Evolutionary conservation across 2,329 filamentous ascomycete genomes (phyloP).

Genomic region (Clarireedia hainanense): DNA sequence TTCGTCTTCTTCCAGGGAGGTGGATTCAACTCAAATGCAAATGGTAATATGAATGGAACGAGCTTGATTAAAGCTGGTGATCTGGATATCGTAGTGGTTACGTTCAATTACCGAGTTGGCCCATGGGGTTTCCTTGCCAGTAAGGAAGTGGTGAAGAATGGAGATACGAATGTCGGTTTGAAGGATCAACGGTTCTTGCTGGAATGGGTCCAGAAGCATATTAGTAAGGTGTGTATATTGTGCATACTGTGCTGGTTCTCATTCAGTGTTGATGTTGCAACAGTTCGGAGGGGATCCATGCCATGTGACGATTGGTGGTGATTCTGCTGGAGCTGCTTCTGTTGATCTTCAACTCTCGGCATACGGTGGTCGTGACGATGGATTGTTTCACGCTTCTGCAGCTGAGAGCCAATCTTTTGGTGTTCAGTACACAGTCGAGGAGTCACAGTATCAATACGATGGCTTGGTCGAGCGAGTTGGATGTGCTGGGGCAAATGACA

Average conservation of each 20-base stretch:
- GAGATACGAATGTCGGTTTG: conserved; percentile 60
- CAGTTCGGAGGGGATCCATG: conserved; percentile 62
- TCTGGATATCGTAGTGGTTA: conserved; percentile 59
- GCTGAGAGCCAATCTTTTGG: conserved; percentile 46
- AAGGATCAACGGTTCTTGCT: conserved; percentile 62
- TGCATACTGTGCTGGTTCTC: not conserved
- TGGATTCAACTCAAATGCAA: conserved; percentile 45
- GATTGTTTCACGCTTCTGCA: conserved; percentile 43
- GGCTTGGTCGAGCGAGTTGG: conserved; percentile 38
- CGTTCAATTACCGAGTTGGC: conserved; percentile 70
- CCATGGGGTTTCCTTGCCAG: conserved; percentile 64
- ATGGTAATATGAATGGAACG: conserved; percentile 49
- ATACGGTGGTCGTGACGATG: conserved; percentile 40
- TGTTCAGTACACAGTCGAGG: conserved; percentile 36
- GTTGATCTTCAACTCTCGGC: conserved; percentile 57
- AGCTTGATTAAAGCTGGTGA: conserved; percentile 52
- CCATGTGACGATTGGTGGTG: conserved; percentile 62
- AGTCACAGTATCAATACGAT: conserved; percentile 46
- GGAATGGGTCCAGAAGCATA: conserved; percentile 62
- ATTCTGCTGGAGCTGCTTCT: conserved; percentile 59
- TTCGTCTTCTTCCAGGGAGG: conserved; percentile 53
- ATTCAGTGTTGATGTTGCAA: not conserved
- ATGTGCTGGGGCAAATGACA: conserved; percentile 32
- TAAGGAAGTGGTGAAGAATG: conserved; percentile 40
- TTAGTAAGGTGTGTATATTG: conserved; percentile 34